These are phyloP conservation scores for Anthostomella pinea DNA, from an alignment of 2,329 filamentous ascomycete species.

Conservation along the genomic window DNA sequence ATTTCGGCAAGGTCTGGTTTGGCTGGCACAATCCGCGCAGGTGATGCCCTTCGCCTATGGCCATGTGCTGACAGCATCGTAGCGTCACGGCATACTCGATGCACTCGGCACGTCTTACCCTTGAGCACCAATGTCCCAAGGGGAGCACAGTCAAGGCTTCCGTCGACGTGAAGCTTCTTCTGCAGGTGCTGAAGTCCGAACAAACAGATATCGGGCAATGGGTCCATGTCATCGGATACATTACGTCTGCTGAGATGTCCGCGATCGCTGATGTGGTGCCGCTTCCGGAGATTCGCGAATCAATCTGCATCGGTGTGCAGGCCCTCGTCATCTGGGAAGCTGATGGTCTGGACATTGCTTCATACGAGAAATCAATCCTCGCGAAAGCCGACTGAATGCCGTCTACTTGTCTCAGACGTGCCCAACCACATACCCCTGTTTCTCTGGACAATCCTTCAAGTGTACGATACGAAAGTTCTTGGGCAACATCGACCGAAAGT, in stretches of 20 bases:
- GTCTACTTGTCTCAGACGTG: too few relatives aligned
- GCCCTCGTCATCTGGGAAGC: slow-evolving; percentile 77
- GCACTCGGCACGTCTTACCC: slow-evolving; percentile 56
- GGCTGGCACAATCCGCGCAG: too few relatives aligned
- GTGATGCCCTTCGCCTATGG: not conserved
- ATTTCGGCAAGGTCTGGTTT: too few relatives aligned
- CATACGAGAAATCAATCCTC: too few relatives aligned
- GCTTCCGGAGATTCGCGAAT: too few relatives aligned
- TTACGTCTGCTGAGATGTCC: slow-evolving; percentile 44
- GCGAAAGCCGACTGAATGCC: too few relatives aligned
- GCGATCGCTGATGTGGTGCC: too few relatives aligned
- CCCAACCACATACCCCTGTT: too few relatives aligned
- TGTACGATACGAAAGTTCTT: too few relatives aligned
- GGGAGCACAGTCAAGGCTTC: slow-evolving; percentile 45
- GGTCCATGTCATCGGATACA: slow-evolving; percentile 86
- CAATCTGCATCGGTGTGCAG: slow-evolving; percentile 53
- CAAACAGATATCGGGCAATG: slow-evolving; percentile 74
- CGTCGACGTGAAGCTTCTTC: slow-evolving; percentile 70
- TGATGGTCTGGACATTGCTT: slow-evolving; percentile 66
- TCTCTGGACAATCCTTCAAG: too few relatives aligned
- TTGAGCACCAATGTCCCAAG: slow-evolving; percentile 65
- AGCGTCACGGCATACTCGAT: slow-evolving; percentile 53
- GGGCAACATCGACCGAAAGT: too few relatives aligned
- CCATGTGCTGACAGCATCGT: slow-evolving; percentile 12
- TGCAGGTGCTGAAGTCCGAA: slow-evolving; percentile 61